Evolutionary conservation across 306 rosid genomes (phyloP), one percentile per base, ranked within the genome.

Genomic region (Dryas octopetala): DNA sequence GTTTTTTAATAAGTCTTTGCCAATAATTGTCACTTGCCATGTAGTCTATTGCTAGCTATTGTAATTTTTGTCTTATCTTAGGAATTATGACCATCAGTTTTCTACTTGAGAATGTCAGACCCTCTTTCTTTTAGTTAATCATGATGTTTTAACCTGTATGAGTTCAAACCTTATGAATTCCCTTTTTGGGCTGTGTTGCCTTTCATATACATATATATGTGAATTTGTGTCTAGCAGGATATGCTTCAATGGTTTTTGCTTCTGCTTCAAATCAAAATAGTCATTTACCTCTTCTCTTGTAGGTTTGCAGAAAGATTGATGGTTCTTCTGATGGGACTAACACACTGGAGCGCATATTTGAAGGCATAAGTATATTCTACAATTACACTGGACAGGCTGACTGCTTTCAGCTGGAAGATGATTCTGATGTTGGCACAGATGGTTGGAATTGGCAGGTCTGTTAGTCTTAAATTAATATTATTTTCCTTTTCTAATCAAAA

Each of bases 371-470:
- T 74, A 81, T 90, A 62, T 90, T 83, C 86, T 90, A 93, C 81
- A 90, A 89, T 82, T 90, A 90, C 77, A 89, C 92, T 40, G 93
- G 94, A 54, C 80, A 61, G 63, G 86, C 74, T 71, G 80, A 86
- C 66, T 89, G 98, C 82, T 90, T 93, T 82, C 78, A 87, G 61
- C 69, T 93, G 74, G 90, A 89, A 83, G 96, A 89, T 65, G 85
- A 79, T 73, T 93, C 96, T 71, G 95, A 89, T 82, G 47, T 73
- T 4, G 96, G 98, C 78, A 54, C 86, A 80, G 76, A 72, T 77
- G 98, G 98, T 49, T 90, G 98, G 96, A 74, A 90, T 75, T 93
- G 91, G 91, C 93, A 93, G 98, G 98, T 93, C 76, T 74, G 26
- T 38, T 80, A 62, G 68, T 74, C 32, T 62, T 70, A 26, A 46